Evolutionary conservation across 495 filamentous ascomycete species (phyloP).

Genomic region (Daldinia concentrica): DNA sequence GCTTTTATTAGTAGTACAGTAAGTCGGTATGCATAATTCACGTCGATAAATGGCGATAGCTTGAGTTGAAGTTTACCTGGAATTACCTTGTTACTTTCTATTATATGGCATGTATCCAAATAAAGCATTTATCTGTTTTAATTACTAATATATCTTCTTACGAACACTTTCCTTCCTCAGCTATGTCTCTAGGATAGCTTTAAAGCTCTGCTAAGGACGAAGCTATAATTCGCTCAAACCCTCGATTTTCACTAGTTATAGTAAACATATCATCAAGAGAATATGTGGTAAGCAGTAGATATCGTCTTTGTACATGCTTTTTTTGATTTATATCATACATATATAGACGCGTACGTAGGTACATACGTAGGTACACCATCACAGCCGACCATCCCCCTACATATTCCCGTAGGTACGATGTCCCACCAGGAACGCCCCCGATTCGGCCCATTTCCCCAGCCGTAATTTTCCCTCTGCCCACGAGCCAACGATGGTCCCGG

Average conservation of each 20-base stretch:
- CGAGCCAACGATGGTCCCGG: neutral
- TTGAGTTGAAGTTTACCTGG: no score
- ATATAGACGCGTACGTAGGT: slow-evolving; percentile 3
- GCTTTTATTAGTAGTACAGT: neutral
- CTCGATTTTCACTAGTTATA: neutral
- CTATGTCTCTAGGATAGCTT: no score
- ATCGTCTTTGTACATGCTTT: slow-evolving; percentile 11
- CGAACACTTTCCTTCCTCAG: no score
- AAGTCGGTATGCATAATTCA: neutral
- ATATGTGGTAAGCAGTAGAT: neutral
- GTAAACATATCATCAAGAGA: neutral
- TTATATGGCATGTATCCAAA: no score
- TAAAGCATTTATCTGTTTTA: no score
- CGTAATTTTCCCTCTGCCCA: no score
- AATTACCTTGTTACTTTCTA: no score
- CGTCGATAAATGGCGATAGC: no score
- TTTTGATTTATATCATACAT: slow-evolving; percentile 17
- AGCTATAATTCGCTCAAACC: no score
- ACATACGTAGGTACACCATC: neutral
- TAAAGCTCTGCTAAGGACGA: no score
- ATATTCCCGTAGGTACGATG: neutral
- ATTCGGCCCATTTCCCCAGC: neutral
- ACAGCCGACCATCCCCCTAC: neutral
- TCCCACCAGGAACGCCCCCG: neutral
- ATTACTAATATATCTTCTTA: no score